phyloP scores from a whole-genome alignment of 805 yeast species.

The Candida ficus region DNA sequence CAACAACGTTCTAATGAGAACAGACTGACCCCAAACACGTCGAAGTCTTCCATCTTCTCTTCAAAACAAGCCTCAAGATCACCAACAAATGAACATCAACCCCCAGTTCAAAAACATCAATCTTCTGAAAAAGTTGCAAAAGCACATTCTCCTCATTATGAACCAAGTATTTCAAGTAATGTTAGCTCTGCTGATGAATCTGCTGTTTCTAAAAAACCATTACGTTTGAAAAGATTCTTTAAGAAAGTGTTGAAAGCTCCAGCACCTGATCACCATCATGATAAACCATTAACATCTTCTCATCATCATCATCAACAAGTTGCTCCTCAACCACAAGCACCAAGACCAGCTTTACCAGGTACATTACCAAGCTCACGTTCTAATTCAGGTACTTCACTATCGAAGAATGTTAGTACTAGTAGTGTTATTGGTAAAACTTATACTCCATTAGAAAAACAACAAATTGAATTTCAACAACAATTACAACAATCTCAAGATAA shows the following conservation, averaged over 20 bases:
- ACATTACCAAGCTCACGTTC: background rate
- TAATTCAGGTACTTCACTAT: background rate
- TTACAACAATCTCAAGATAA: constrained; percentile 8
- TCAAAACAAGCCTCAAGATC: constrained; percentile 19
- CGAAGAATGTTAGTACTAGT: background rate
- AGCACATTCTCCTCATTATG: constrained; percentile 4
- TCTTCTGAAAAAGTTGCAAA: too few species aligned
- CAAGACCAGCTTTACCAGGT: background rate
- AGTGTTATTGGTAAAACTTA: background rate
- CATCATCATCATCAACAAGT: constrained; percentile 9
- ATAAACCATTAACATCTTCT: background rate
- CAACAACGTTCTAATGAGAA: constrained; percentile 1
- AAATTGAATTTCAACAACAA: constrained; percentile 10
- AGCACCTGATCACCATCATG: constrained; percentile 9
- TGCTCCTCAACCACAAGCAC: constrained; percentile 1
- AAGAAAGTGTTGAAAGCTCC: constrained; percentile 34
- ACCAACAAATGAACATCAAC: constrained; percentile 17
- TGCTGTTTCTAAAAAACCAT: constrained; percentile 15
- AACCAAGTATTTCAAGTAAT: background rate
- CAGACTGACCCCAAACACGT: constrained; percentile 23
- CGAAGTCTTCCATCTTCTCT: constrained; percentile 21
- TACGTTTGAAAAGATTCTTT: constrained; percentile 43
- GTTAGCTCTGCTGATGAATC: constrained; percentile 1
- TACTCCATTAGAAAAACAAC: constrained; percentile 9
- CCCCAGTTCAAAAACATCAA: too few species aligned